These are phyloP conservation scores for Stachybotrys elegans DNA, from an alignment of 2,329 filamentous ascomycete genomes.

Conservation along the genomic window DNA sequence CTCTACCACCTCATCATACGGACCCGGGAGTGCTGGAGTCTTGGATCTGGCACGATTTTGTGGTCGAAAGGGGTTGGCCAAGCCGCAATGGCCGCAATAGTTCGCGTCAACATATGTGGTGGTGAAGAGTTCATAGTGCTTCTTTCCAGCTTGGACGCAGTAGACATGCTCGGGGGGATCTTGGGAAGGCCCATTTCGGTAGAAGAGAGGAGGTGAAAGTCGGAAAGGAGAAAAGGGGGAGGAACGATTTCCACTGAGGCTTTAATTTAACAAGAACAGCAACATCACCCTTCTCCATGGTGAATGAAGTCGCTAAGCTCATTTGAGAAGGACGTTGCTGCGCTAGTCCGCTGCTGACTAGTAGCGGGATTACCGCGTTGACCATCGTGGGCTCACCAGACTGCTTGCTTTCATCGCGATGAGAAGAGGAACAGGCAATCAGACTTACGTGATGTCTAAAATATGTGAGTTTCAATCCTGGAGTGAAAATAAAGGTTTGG, in stretches of 20 bases:
- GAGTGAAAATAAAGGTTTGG: not conserved
- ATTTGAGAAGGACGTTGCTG: slow-evolving; percentile 2
- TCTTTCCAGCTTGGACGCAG: slow-evolving; percentile 5
- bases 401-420: slow-evolving; percentile 1
- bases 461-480: not conserved
- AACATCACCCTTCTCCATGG: slow-evolving; percentile 4
- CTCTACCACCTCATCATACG: slow-evolving; percentile 4
- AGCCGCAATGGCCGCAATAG: slow-evolving; percentile 4
- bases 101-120: slow-evolving; percentile 5
- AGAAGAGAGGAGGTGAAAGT: slow-evolving; percentile 3
- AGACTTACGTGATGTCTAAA: not conserved
- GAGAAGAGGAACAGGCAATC: not conserved
- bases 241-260: not conserved
- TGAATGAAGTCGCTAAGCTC: slow-evolving; percentile 4
- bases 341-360: slow-evolving; percentile 4
- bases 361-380: slow-evolving; percentile 1
- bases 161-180: slow-evolving; percentile 5
- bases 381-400: not conserved
- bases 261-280: slow-evolving; percentile 4
- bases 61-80: slow-evolving; percentile 4
- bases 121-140: slow-evolving; percentile 7
- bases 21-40: not conserved
- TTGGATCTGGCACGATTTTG: slow-evolving; percentile 1
- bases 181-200: slow-evolving; percentile 3
- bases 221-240: slow-evolving; percentile 1